Base-by-base conservation (phyloP, 768 basidiomycete genomes). In the Kwoniella europaea region DNA sequence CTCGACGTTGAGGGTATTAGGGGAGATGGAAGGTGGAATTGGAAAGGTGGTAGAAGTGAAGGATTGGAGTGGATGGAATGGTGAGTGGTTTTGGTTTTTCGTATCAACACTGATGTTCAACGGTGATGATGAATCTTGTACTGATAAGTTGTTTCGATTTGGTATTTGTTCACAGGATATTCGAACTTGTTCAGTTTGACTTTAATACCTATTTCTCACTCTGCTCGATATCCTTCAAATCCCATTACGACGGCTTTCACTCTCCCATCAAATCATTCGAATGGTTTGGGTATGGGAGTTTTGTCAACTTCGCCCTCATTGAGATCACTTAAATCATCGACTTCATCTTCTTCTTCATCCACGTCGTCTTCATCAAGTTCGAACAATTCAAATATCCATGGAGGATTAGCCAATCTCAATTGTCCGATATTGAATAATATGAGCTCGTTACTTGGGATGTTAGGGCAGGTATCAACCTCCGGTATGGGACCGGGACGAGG, bases 21-120 rank as follows among this genome's bases (percentile, higher is more conserved):
- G 66, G 6, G 70, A 75, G 58, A 12, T 35, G 12, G 77, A 80
- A 55, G 79, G 79, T 20, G 79, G 79, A 3, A 59, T 80, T 0
- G 76, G 76, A 6, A 74, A 73, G 35, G 68, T 80, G 1, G 70
- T 61, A 2, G 79, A 78, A 41, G 74, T 76, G 29, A 73, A 67
- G 56, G 79, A 80, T 50, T 78, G 75, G 75, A 69, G 68, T 56
- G 73, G 72, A 20, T 74, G 75, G 72, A 58, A 65, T 18, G 75
- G 72, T 76, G 59, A 68, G 72, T 71, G 7, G 7, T 35, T 24
- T 24, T 24, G n/a, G n/a, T 7, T 16, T 6, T 41, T 24, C 29
- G 15, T 10, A 27, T 27, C 4, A 16, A 15, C 16, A n/a, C 46
- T 20, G 13, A 15, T 41, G 41, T 46, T 20, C 18, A 24, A 54